Evolutionary conservation across 2,329 filamentous ascomycete species (phyloP), one percentile per base, ranked within the genome.

Genomic region (Scopulariopsis brevicaulis): DNA sequence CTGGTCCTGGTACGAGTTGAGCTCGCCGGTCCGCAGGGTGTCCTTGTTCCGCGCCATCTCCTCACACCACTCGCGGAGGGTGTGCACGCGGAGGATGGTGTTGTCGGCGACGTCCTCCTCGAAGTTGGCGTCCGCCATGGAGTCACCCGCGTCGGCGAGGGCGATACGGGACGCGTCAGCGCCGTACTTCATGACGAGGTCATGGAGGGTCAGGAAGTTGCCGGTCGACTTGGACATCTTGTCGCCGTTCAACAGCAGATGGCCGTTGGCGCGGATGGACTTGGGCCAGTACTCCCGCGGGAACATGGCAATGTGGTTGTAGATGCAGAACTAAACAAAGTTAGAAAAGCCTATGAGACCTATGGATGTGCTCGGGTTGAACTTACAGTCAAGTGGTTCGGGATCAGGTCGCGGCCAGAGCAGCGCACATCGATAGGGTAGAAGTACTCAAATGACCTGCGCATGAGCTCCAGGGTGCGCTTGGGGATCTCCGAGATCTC

Each of bases 151-250:
- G 71, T 99, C 94, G 20, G 93, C 93, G 62, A 99, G 84, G 3
- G 92, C 91, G 65, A 97, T 88, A 69, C 93, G 84, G 51, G 88
- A 87, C 55, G 94, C 94, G 70, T 97, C 94, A 10, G 94, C 93
- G 67, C 94, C 94, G 66, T 94, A 99, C 72, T 99, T 99, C 65
- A 85, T 81, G 15, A 93, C 87, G 34, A 92, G 82, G 62, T 96
- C 89, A 57, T 85, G 82, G 56, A 97, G 78, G 12, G 94, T 97
- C 70, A 99, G 80, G 78, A 99, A 99, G 76, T 97, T 99, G 62
- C 94, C 94, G 0, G 92, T 96, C 57, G 87, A 93, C 78, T 99
- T 99, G 70, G 85, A 88, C 94, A 99, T 99, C 82, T 99, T 99
- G 70, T 96, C 90, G 55, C 93, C 93, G 70, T 99, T 99, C 63